Percentiles rank a stretch among this genome's conserved stretches.
Evolutionary conservation across 2,329 filamentous ascomycete genomes (phyloP).

Genomic region (Fusarium bactridioides): DNA sequence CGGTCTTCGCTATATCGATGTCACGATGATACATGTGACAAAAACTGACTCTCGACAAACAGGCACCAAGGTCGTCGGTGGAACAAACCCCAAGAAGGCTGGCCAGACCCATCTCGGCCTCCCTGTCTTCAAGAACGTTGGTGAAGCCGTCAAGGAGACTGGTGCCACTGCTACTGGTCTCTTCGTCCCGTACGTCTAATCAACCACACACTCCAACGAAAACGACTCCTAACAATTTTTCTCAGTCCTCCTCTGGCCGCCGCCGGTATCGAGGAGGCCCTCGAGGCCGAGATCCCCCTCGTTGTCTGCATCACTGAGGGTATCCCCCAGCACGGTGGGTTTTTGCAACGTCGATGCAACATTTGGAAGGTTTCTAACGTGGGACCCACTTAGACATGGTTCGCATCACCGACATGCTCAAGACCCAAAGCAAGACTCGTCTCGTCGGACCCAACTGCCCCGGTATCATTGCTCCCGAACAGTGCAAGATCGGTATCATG

Average conservation of each 20-base stretch:
- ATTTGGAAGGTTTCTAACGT: slow-evolving; percentile 19
- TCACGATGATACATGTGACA: slow-evolving; percentile 40
- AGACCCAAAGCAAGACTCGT: slow-evolving; percentile 96
- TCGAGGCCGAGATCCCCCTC: slow-evolving; percentile 90
- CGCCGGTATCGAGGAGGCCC: slow-evolving; percentile 94
- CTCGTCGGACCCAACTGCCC: slow-evolving; percentile 98
- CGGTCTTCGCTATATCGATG: slow-evolving; percentile 39
- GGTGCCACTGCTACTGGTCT: slow-evolving; percentile 92
- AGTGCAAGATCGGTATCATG: slow-evolving; percentile 99
- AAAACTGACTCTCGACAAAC: slow-evolving; percentile 38
- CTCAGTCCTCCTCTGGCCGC: slow-evolving; percentile 88
- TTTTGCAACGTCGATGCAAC: slow-evolving; percentile 8
- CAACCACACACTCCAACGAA: slow-evolving; percentile 5
- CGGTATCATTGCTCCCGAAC: slow-evolving; percentile 91
- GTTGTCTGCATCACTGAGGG: slow-evolving; percentile 98
- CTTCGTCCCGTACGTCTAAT: slow-evolving; percentile 82
- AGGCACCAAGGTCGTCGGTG: slow-evolving; percentile 97
- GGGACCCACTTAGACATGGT: slow-evolving; percentile 80
- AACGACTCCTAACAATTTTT: slow-evolving; percentile 12
- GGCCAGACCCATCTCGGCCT: slow-evolving; percentile 87
- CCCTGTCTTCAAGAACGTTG: slow-evolving; percentile 91
- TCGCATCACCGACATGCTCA: slow-evolving; percentile 96
- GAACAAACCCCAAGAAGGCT: slow-evolving; percentile 99
- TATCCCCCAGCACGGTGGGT: slow-evolving; percentile 92
- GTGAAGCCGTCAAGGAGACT: slow-evolving; percentile 87